Percentiles rank a stretch among this genome's conserved stretches.
These are phyloP conservation scores for Citrus mangshanensis DNA, from an alignment of 345 rosid genomes.

Conservation along the genomic window DNA sequence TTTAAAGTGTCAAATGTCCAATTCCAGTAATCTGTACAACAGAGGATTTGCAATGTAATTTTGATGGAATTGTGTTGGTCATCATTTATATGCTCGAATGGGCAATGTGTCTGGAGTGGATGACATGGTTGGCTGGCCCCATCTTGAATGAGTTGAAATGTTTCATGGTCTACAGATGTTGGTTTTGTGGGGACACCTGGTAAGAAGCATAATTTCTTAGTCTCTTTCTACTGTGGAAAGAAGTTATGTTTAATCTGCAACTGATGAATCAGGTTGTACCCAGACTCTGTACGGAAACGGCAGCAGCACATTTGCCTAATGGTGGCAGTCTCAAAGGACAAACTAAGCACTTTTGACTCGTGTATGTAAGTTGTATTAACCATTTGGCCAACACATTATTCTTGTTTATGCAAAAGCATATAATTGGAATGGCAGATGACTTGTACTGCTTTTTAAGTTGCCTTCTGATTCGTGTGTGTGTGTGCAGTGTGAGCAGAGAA, in stretches of 20 bases:
- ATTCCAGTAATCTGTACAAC: conserved; percentile 40
- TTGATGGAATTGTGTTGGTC: neutral
- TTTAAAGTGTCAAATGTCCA: conserved; percentile 33
- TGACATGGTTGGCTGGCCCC: neutral
- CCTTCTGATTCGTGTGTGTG: neutral
- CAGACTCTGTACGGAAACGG: neutral
- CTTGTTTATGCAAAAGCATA: neutral
- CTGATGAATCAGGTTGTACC: neutral
- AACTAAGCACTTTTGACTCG: neutral
- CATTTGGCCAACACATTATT: neutral
- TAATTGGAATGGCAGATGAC: neutral
- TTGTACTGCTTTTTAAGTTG: neutral
- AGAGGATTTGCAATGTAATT: conserved; percentile 48
- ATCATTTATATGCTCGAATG: neutral
- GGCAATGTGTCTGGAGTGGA: neutral
- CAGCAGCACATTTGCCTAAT: neutral
- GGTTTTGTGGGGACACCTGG: neutral
- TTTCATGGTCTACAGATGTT: neutral
- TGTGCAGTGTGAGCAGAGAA: conserved; percentile 18
- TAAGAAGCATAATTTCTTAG: neutral
- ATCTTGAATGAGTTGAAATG: neutral
- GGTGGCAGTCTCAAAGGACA: neutral
- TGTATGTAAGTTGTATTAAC: neutral
- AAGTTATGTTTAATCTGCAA: neutral
- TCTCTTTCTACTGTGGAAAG: too few relatives aligned